Evolutionary conservation across 257 asterid genomes (phyloP), one percentile per base, ranked within the genome.

Genomic region (Forsythia viridissima): DNA sequence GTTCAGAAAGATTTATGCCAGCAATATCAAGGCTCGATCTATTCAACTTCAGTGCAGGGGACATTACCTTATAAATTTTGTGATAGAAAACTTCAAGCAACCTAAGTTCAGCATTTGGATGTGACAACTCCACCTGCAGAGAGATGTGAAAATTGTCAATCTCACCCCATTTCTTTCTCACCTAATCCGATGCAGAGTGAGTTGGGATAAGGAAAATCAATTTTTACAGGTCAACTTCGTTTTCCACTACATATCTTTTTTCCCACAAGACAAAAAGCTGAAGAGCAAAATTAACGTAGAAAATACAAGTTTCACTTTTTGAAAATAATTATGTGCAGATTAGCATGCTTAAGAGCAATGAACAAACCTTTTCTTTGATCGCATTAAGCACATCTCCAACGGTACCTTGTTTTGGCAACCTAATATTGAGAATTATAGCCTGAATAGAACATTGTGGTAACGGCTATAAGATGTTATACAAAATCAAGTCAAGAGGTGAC

Each of bases 71-170:
- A 85, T 83, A 84, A 76, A 91, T 91, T 82, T 80, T 91, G 89
- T 91, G 90, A 77, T 80, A 81, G 84, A 87, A 85, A 76, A 91
- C 92, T 81, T 89, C 90, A 75, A 91, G 86, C 87, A 91, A 76
- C 82, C 93, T 85, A 57, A 91, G 92, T 69, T 91, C 91, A 6
- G 90, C 92, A 72, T 85, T 83, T 74, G 89, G 91, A 80, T 79
- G 91, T 72, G 93, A 91, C 85, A 88, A 80, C 86, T 87, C 85
- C 68, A 82, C 92, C 93, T 89, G 87, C 66, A 73, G 57, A 76
- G 73, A 15, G 37, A 71, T 48, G 44, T 30, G 21, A 75, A 40
- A 38, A 72, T 24, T 18, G 71, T 51, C 59, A 65, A 80, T 20
- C 67, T 21, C n/a, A 68, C 20, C 55, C 38, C 41, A 7, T 77